These are phyloP conservation scores for Cyclotella baltica DNA, from an alignment of 108 stramenopile genomes.

Conservation along the genomic window DNA sequence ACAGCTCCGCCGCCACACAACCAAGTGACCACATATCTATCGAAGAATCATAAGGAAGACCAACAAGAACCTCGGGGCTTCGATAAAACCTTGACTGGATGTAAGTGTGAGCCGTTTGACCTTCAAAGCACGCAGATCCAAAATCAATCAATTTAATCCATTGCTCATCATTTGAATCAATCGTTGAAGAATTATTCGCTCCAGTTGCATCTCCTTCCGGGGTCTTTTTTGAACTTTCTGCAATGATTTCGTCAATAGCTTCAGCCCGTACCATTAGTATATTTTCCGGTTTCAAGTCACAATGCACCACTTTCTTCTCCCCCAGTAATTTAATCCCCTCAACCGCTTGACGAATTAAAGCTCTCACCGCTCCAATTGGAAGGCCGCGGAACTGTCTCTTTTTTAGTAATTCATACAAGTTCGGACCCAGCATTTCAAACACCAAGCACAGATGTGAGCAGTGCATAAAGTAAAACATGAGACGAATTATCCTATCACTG, in stretches of 20 bases:
- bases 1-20: conserved; percentile 96
- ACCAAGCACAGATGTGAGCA: conserved; percentile 94
- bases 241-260: conserved; percentile 49
- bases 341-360: conserved; percentile 78
- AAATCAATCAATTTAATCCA: conserved; percentile 96
- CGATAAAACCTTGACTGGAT: conserved; percentile 99
- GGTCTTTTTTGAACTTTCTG: conserved; percentile 37
- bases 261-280: conserved; percentile 84
- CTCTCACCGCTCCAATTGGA: conserved; percentile 78
- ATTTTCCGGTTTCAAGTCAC: conserved; percentile 99
- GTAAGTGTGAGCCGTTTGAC: conserved; percentile 91
- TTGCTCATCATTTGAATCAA: conserved; percentile 35
- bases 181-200: background rate
- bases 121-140: conserved; percentile 96
- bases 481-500: conserved; percentile 76
- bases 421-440: conserved; percentile 92
- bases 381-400: conserved; percentile 94
- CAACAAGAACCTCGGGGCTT: conserved; percentile 95
- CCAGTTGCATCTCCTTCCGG: background rate
- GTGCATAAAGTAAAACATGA: conserved; percentile 90
- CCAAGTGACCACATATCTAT: conserved; percentile 99
- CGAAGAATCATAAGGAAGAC: conserved; percentile 93
- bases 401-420: conserved; percentile 95
- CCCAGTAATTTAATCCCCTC: conserved; percentile 72
- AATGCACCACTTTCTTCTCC: conserved; percentile 89